phyloP scores from a whole-genome alignment of 2,329 filamentous ascomycete species.

The Xylaria sp. region DNA sequence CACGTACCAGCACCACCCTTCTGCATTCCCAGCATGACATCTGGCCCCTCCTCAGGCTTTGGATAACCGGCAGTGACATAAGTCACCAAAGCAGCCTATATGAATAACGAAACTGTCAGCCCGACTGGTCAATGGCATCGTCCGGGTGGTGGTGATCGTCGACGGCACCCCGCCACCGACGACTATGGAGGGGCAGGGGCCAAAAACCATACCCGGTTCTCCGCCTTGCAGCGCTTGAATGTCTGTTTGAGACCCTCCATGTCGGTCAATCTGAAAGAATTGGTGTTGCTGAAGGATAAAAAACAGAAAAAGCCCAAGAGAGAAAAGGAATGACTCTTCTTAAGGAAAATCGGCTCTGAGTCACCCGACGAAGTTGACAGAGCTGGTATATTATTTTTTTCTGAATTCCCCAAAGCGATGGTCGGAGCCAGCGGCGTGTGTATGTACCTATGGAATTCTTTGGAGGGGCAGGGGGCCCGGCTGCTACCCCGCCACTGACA shows the following conservation, averaged over 20 bases:
- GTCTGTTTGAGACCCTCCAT: slow-evolving; percentile 63
- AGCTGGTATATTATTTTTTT: neutral
- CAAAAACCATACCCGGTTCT: slow-evolving; percentile 60
- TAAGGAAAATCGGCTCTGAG: slow-evolving; percentile 2
- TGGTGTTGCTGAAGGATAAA: slow-evolving; percentile 6
- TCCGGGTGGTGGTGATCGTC: slow-evolving; percentile 10
- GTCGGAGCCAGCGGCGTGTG: too few species aligned
- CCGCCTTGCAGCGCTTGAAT: slow-evolving; percentile 62
- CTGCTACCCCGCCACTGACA: too few species aligned
- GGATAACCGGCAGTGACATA: slow-evolving; percentile 97
- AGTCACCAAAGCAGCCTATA: slow-evolving; percentile 81
- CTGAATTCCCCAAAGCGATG: neutral
- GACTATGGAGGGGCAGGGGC: too few species aligned
- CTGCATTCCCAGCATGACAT: slow-evolving; percentile 87
- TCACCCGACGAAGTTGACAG: neutral
- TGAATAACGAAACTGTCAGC: slow-evolving; percentile 16
- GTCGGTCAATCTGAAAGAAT: slow-evolving; percentile 27
- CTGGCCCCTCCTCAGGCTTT: slow-evolving; percentile 76
- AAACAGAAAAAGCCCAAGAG: neutral
- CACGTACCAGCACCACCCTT: slow-evolving; percentile 82
- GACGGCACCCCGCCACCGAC: neutral
- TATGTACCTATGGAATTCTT: too few species aligned
- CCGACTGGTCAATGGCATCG: slow-evolving; percentile 14
- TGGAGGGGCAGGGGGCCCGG: too few species aligned
- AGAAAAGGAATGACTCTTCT: slow-evolving; percentile 4